These are phyloP conservation scores for Phytopythium oedochilum DNA, from an alignment of 352 stramenopile genomes.

Conservation along the genomic window DNA sequence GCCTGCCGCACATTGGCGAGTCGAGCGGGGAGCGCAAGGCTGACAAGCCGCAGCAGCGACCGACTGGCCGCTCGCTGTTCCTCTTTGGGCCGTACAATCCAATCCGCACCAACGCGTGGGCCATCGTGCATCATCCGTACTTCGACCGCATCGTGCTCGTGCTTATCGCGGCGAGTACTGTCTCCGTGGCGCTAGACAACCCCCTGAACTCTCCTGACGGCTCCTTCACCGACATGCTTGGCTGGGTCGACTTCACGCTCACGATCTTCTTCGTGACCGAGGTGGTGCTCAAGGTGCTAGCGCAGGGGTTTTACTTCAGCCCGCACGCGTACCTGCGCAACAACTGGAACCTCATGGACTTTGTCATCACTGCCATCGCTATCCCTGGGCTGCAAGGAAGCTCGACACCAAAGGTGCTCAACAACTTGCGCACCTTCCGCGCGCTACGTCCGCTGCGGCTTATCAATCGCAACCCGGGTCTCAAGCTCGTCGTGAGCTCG, in stretches of 20 bases:
- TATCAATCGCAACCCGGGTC: constrained; percentile 63
- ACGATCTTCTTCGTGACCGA: constrained; percentile 72
- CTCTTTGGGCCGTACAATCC: constrained; percentile 27
- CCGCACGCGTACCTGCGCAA: constrained; percentile 61
- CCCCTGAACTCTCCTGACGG: constrained; percentile 49
- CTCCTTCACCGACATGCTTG: constrained; percentile 17
- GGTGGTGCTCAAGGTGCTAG: constrained; percentile 75
- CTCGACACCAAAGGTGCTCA: constrained; percentile 28
- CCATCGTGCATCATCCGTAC: constrained; percentile 34
- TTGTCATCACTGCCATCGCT: constrained; percentile 61
- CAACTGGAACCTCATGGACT: constrained; percentile 85
- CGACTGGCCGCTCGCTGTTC: constrained; percentile 24
- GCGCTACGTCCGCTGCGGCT: constrained; percentile 73
- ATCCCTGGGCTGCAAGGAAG: constrained; percentile 19
- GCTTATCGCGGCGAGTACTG: constrained; percentile 57
- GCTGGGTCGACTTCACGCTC: constrained; percentile 46
- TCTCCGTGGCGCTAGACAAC: constrained; percentile 72
- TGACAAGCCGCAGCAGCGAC: constrained; percentile 6
- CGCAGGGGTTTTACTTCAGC: constrained; percentile 53
- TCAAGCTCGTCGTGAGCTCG: constrained; percentile 87
- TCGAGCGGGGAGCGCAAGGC: not conserved
- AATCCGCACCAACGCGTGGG: constrained; percentile 29
- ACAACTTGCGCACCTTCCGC: constrained; percentile 54
- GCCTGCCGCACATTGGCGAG: not conserved
- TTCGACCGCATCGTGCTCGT: constrained; percentile 71